These are phyloP conservation scores for Penicillium sp. DNA, from an alignment of 2,329 filamentous ascomycete species.

Conservation along the genomic window DNA sequence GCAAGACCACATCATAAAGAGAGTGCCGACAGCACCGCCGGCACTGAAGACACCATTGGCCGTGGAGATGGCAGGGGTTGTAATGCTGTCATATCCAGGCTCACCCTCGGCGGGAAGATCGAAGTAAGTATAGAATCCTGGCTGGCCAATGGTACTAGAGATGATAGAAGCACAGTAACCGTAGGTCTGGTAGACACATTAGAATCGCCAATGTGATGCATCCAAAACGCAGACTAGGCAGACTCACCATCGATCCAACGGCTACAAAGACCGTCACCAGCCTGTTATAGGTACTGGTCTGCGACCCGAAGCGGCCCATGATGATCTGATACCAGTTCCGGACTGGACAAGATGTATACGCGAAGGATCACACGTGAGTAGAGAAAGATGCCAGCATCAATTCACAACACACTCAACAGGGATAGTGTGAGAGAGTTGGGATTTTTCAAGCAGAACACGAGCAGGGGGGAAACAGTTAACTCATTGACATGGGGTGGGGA, in stretches of 20 bases:
- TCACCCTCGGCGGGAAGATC: constrained; percentile 45
- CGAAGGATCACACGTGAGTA: constrained; percentile 1
- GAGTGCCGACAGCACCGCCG: constrained; percentile 48
- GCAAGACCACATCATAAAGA: constrained; percentile 53
- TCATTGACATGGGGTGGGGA: background rate
- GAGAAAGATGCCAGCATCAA: constrained; percentile 2
- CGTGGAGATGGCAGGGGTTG: constrained; percentile 49
- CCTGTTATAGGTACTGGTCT: constrained; percentile 39
- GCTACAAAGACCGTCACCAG: constrained; percentile 41
- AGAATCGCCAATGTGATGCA: background rate
- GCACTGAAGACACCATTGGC: constrained; percentile 52
- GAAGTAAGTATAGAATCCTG: constrained; percentile 54
- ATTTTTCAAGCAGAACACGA: background rate
- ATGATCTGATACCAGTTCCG: constrained; percentile 4
- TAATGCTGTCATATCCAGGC: constrained; percentile 47
- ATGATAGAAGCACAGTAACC: constrained; percentile 54
- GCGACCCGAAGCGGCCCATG: constrained; percentile 35
- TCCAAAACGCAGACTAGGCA: background rate
- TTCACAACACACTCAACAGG: background rate
- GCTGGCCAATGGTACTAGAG: constrained; percentile 53
- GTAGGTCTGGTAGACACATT: constrained; percentile 41
- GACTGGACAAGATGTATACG: background rate
- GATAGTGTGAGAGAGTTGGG: background rate
- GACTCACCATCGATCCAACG: constrained; percentile 41
- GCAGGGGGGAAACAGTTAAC: background rate